Evolutionary conservation across 2,329 filamentous ascomycete genomes (phyloP).

Genomic region (Fusarium sp.): DNA sequence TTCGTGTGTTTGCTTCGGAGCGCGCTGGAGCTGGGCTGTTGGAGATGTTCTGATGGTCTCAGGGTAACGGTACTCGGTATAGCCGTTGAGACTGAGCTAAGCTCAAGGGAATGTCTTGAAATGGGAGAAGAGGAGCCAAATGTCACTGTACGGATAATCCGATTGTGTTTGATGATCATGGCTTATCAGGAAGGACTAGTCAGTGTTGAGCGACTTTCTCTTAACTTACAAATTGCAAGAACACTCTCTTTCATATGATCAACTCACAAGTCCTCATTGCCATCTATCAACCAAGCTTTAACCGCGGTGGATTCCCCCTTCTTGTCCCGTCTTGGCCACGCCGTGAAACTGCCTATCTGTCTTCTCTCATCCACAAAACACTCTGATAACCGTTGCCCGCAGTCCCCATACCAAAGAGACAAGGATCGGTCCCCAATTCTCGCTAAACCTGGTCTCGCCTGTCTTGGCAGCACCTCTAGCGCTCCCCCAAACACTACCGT

Average conservation of each 20-base stretch:
- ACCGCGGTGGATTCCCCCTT: conserved; percentile 11
- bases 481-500: conserved; percentile 10
- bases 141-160: conserved; percentile 8
- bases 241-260: background rate
- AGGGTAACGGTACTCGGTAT: background rate
- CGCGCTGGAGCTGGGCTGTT: background rate
- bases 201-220: background rate
- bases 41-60: background rate
- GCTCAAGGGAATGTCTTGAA: background rate
- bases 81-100: background rate
- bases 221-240: background rate
- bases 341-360: conserved; percentile 35
- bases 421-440: conserved; percentile 9
- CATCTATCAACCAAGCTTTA: background rate
- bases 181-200: conserved; percentile 5
- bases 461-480: conserved; percentile 29
- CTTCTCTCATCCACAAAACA: background rate
- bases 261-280: background rate
- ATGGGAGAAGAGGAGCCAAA: background rate
- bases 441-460: conserved; percentile 9
- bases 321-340: conserved; percentile 11
- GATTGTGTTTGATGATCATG: background rate
- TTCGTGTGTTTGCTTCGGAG: background rate
- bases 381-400: conserved; percentile 22
- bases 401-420: background rate